Evolutionary conservation across 768 basidiomycete species (phyloP), one percentile per base, ranked within the genome.

Genomic region (Tulasnella sp.): DNA sequence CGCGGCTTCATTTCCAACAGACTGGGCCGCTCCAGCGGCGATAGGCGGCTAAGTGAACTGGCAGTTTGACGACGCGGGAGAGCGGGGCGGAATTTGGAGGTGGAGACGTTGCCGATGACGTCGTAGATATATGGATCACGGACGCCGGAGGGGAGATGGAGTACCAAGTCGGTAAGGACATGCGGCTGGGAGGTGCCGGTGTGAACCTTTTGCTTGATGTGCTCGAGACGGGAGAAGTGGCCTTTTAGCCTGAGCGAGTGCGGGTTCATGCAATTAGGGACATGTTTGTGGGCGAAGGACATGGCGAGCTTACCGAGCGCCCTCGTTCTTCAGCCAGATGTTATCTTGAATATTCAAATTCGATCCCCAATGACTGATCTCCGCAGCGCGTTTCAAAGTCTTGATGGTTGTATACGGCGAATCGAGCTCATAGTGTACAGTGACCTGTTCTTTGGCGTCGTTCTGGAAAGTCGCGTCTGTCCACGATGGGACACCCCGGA

Each of bases 331-430:
- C n/a, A 99, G 74, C 60, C 78, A 69, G 62, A 96, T 81, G 32
- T 88, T 80, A 72, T 99, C 93, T 70, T 97, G 82, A 29, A 94
- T 85, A 68, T 97, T 96, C 38, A 99, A 70, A 70, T 96, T 96
- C 43, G 83, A 82, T 32, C 95, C 94, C 96, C 95, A 98, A 69
- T 98, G 95, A 64, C 92, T 95, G 64, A 99, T 83, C 73, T 99
- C 95, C 1, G 85, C 91, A 0, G 78, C 67, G 51, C 96, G 83
- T 61, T 80, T 78, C 30, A 96, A 78, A 44, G 76, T 82, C 30
- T 75, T 77, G 53, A 97, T 74, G 64, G 90, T 83, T 23, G 93
- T 69, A 44, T 96, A 80, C 0, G 95, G 90, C 61, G 83, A 76
- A n/a, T 85, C 87, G 60, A 85, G 85, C 64, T 77, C 74, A 73